Base-by-base conservation (phyloP, 179 eudicot species). In the Spergularia azorica region DNA sequence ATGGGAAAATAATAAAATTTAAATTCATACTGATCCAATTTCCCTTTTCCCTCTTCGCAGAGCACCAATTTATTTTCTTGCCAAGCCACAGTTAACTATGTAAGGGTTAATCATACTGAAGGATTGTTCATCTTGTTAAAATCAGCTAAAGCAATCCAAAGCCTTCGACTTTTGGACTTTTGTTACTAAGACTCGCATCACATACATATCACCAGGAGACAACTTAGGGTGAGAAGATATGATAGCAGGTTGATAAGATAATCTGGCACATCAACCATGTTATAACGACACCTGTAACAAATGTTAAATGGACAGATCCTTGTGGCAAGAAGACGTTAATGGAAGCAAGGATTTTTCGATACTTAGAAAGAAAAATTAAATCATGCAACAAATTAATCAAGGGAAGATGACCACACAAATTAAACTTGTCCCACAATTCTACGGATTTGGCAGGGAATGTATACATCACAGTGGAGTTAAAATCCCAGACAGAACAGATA, bases 391-490 rank as follows among this genome's bases (percentile, higher is more conserved):
- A 12, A 50, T n/a, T 74, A 21, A 18, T 38, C 14, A 12, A 70
- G 15, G 38, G 58, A 52, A 26, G 46, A 70, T 70, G 21, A 15
- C 7, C 16, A 46, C 55, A n/a, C 18, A 7, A 46, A 46, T 43
- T 52, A 21, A 54, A 50, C 48, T 0, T 26, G 41, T 13, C 60
- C 73, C 20, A 32, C 48, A 68, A 50, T 2, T 68, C 18, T 17
- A 20, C 36, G 6, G 36, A 68, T 67, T 67, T 48, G 14, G 60
- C 62, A 55, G 21, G 7, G 16, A 36, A 70, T 26, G 5, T 14
- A 70, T 54, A 54, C 48, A 21, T n/a, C 6, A 39, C 18, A 61
- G 38, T 18, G 64, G 64, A 69, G 60, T 69, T 69, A 67, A 43
- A 46, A 66, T 32, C 17, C 48, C 14, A 21, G 55, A 73, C 20